phyloP scores from a whole-genome alignment of 2,329 filamentous ascomycete genomes.

The Aspergillus piperis region DNA sequence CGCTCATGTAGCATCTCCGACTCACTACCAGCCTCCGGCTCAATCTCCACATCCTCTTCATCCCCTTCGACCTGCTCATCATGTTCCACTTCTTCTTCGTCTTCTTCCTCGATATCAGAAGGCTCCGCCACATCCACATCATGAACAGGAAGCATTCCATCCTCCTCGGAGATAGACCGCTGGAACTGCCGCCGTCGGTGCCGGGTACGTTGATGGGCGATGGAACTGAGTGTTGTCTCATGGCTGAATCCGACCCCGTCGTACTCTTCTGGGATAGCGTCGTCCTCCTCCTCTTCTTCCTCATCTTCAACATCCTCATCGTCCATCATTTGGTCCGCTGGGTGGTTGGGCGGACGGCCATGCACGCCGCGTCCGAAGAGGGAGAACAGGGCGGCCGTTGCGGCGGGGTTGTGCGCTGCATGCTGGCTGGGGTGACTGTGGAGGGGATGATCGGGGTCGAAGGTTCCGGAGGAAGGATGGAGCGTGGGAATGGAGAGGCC shows the following conservation, averaged over 20 bases:
- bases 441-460: constrained; percentile 24
- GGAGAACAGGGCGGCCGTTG: constrained; percentile 26
- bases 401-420: constrained; percentile 11
- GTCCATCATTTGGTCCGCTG: constrained; percentile 8
- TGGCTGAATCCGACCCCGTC: no score
- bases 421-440: constrained; percentile 13
- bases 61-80: constrained; percentile 15
- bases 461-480: constrained; percentile 30
- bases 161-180: background rate
- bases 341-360: constrained; percentile 8
- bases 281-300: background rate
- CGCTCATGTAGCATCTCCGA: constrained; percentile 37
- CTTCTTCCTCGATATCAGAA: background rate
- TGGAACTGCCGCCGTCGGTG: no score
- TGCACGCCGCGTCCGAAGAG: constrained; percentile 20
- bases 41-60: constrained; percentile 19
- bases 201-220: no score
- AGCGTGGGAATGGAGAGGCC: constrained; percentile 32
- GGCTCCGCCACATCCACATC: background rate
- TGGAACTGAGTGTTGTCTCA: no score
- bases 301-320: background rate
- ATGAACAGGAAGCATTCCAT: background rate
- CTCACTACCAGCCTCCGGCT: background rate
- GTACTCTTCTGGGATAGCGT: background rate
- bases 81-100: background rate